phyloP scores from a whole-genome alignment of 2,329 filamentous ascomycete species.

The Penicillium sp. region DNA sequence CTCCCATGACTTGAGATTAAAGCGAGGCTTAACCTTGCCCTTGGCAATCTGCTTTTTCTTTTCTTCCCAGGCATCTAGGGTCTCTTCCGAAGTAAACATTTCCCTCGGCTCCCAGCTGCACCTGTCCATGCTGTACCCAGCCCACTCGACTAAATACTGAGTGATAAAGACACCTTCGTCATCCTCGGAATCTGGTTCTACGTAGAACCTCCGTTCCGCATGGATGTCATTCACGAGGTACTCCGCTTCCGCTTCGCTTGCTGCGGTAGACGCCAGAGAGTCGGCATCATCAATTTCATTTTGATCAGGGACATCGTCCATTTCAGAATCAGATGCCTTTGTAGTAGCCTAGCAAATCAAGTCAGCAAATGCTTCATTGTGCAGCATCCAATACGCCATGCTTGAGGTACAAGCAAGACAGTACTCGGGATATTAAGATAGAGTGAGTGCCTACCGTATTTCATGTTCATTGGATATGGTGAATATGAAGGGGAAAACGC shows the following conservation, averaged over 20 bases:
- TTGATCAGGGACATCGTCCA: slow-evolving; percentile 31
- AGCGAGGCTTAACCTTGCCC: slow-evolving; percentile 25
- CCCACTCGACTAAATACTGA: slow-evolving; percentile 64
- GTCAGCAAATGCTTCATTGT: background rate
- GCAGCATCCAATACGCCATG: background rate
- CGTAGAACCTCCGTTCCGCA: slow-evolving; percentile 37
- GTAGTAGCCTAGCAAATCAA: background rate
- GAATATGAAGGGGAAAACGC: background rate
- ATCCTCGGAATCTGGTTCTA: slow-evolving; percentile 8
- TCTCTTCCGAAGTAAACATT: slow-evolving; percentile 39
- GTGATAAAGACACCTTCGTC: slow-evolving; percentile 19
- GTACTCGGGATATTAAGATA: background rate
- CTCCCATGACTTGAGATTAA: slow-evolving; percentile 36
- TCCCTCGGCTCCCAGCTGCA: slow-evolving; percentile 55
- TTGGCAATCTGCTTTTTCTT: slow-evolving; percentile 33
- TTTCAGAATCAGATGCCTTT: slow-evolving; percentile 10
- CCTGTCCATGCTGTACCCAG: slow-evolving; percentile 55
- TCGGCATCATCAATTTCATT: slow-evolving; percentile 43
- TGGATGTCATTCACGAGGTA: slow-evolving; percentile 57
- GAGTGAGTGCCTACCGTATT: background rate
- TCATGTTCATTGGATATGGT: background rate
- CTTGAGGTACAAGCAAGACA: background rate
- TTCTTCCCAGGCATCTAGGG: slow-evolving; percentile 42
- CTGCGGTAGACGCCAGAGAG: slow-evolving; percentile 55
- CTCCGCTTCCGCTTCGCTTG: slow-evolving; percentile 46